Evolutionary conservation across 2,329 filamentous ascomycete species (phyloP), one percentile per base, ranked within the genome.

Genomic region (Penicillium brevicompactum): DNA sequence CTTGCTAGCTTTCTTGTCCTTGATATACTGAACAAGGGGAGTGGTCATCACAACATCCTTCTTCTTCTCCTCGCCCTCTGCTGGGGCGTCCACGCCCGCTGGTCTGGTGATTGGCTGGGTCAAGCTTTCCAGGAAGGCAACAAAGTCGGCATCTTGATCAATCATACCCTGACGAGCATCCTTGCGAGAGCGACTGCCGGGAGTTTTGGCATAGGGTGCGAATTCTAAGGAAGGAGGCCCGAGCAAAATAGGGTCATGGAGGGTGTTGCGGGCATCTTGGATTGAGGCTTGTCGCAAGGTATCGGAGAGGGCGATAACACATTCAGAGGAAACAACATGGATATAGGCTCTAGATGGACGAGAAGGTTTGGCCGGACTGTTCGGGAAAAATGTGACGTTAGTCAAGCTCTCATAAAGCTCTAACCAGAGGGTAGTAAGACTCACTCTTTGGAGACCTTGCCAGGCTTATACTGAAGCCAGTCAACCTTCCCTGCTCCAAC

Each of bases 141-240:
- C 95, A 66, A 97, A 99, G 65, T 97, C 94, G 0, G 91, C 87
- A 68, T 99, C 94, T 70, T 96, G 92, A 67, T 99, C 94, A 63
- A 99, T 97, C 3, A 92, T 96, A 50, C 93, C 94, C 71, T 96
- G 91, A 13, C 92, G 87, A 50, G 87, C 86, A 78, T 99, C 94
- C 51, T 86, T 84, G 32, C 91, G 87, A 47, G 85, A 84, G 71
- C 90, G 91, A 34, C 82, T 84, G 56, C 84, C 85, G 1, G 93
- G 91, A 1, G 91, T 84, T 67, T 92, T 92, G 62, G 91, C 90
- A 76, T 92, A 96, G 1, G 89, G 84, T 16, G 92, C 86, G 67
- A 90, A 90, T 67, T 96, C 92, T 46, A 97, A 79, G 5, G 84
- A 83, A 0, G 94, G 92, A 1, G 89, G 90, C 0, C 90, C 89